These are phyloP conservation scores for Teratosphaeriaceae sp. DNA, from an alignment of 2,329 filamentous ascomycete genomes.

Conservation along the genomic window DNA sequence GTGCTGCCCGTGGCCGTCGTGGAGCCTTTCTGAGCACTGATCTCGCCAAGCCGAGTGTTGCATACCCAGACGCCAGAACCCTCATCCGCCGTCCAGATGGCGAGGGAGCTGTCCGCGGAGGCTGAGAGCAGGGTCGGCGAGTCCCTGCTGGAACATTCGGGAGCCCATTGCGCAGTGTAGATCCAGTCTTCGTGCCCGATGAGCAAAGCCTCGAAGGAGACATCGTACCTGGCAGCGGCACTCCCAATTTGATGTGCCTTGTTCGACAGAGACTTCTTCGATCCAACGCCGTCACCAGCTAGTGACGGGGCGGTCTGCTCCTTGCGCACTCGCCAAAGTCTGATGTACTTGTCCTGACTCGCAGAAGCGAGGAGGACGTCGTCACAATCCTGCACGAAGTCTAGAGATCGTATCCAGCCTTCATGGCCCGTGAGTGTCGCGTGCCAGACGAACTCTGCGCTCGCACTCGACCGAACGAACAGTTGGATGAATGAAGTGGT, in stretches of 20 bases:
- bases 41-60: conserved; percentile 77
- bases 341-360: conserved; percentile 95
- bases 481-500: conserved; percentile 79
- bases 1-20: conserved; percentile 94
- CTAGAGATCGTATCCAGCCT: conserved; percentile 85
- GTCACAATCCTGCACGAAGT: conserved; percentile 60
- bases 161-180: conserved; percentile 75
- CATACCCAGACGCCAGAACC: conserved; percentile 89
- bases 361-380: conserved; percentile 84
- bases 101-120: conserved; percentile 90
- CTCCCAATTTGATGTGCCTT: conserved; percentile 74
- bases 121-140: conserved; percentile 61
- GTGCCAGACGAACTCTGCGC: conserved; percentile 57
- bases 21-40: conserved; percentile 89
- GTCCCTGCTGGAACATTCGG: conserved; percentile 36
- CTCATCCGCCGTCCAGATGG: conserved; percentile 83
- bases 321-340: conserved; percentile 79
- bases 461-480: conserved; percentile 52
- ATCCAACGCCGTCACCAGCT: conserved; percentile 6
- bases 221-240: conserved; percentile 58
- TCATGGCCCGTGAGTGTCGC: conserved; percentile 84
- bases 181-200: conserved; percentile 99
- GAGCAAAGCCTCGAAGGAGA: conserved; percentile 89
- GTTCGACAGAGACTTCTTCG: conserved; percentile 66
- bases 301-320: conserved; percentile 48